phyloP scores from a whole-genome alignment of 257 asterid genomes.

The Paraleonurus japonicus region DNA sequence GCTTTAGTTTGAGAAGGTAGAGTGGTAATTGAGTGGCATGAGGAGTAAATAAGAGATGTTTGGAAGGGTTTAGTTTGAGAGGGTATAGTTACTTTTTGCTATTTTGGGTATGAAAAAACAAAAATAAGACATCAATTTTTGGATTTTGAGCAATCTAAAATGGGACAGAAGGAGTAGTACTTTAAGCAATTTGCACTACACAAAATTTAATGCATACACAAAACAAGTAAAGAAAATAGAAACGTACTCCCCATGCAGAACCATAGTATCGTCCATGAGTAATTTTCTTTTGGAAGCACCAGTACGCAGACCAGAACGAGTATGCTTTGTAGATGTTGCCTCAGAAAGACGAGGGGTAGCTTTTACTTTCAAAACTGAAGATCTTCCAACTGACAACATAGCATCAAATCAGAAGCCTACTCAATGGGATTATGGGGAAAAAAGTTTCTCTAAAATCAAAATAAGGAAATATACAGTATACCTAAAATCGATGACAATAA shows the following conservation, averaged over 20 bases:
- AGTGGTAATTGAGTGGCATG: no score
- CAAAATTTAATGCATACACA: neutral
- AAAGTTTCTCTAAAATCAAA: neutral
- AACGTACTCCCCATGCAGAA: constrained; percentile 98
- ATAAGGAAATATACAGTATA: constrained; percentile 27
- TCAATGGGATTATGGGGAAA: neutral
- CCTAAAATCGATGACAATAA: constrained; percentile 92
- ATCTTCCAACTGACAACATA: constrained; percentile 61
- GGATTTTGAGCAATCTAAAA: no score
- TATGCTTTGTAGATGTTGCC: constrained; percentile 67
- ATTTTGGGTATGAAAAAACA: no score
- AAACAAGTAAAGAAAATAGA: constrained; percentile 7
- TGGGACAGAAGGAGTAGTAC: no score
- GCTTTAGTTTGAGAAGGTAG: no score
- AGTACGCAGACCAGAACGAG: constrained; percentile 55
- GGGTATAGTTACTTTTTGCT: no score
- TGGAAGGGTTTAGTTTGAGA: no score
- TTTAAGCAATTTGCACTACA: neutral
- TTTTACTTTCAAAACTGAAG: constrained; percentile 80
- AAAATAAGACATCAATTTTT: no score
- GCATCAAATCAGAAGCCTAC: constrained; percentile 27
- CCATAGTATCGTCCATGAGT: constrained; percentile 93
- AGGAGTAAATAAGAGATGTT: no score
- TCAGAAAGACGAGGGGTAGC: constrained; percentile 72
- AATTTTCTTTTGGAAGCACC: constrained; percentile 74